phyloP scores from a whole-genome alignment of 441 rosid species.

The Adansonia gregorii region DNA sequence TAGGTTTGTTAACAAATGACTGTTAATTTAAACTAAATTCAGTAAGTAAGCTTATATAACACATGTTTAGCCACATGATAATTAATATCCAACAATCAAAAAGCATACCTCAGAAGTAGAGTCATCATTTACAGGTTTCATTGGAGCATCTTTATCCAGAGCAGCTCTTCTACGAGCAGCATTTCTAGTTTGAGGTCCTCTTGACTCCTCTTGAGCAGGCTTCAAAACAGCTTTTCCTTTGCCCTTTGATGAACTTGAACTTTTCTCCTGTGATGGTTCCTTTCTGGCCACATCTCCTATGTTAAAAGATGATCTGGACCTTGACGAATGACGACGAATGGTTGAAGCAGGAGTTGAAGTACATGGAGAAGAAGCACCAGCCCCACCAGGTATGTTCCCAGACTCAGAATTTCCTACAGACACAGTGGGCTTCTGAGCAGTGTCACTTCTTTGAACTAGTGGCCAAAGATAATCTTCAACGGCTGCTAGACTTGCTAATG shows the following conservation, averaged over 20 bases:
- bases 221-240: constrained; percentile 98
- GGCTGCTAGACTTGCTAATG: constrained; percentile 95
- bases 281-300: constrained; percentile 75
- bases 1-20: constrained; percentile 4
- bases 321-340: constrained; percentile 76
- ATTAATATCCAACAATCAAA: background rate
- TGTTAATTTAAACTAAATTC: constrained; percentile 2
- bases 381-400: constrained; percentile 62
- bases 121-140: constrained; percentile 76
- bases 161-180: constrained; percentile 85
- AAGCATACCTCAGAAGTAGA: constrained; percentile 89
- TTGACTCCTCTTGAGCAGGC: constrained; percentile 70
- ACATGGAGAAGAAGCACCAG: constrained; percentile 83
- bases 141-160: constrained; percentile 73
- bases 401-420: constrained; percentile 75
- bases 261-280: constrained; percentile 71
- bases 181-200: constrained; percentile 98
- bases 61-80: background rate
- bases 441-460: constrained; percentile 88
- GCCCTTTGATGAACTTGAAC: constrained; percentile 80
- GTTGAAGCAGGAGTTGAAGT: constrained; percentile 70
- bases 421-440: constrained; percentile 71
- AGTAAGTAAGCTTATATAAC: background rate
- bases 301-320: constrained; percentile 83
- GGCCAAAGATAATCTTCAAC: constrained; percentile 99